Evolutionary conservation across 1,284 basidiomycete genomes (phyloP).

Genomic region (Malassezia sp.): DNA sequence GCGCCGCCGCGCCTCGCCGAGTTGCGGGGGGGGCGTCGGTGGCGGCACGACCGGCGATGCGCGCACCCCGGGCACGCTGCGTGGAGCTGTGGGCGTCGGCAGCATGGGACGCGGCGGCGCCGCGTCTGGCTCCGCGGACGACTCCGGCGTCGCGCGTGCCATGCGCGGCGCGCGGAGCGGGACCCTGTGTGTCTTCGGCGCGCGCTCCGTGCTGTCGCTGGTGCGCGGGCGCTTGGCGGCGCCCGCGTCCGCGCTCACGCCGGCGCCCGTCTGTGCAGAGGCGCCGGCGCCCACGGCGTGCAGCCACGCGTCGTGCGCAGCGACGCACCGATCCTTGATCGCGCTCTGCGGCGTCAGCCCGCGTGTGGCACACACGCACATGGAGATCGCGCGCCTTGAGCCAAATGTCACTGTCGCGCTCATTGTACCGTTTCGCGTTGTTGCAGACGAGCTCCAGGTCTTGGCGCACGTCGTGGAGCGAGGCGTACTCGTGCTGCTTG

Average conservation of each 20-base stretch:
- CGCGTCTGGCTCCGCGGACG: background rate
- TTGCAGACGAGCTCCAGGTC: constrained; percentile 77
- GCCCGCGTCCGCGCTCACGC: background rate
- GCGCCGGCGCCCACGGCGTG: background rate
- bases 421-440: constrained; percentile 82
- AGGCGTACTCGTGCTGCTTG: constrained; percentile 56
- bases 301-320: constrained; percentile 7
- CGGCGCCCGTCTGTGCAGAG: background rate
- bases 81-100: constrained; percentile 2
- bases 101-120: no score
- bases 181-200: constrained; percentile 8
- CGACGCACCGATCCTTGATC: constrained; percentile 22
- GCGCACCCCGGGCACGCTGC: background rate
- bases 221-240: background rate
- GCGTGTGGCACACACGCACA: constrained; percentile 51
- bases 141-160: background rate
- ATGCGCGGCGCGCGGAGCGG: constrained; percentile 6
- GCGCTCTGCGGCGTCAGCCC: constrained; percentile 13
- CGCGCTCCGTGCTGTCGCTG: background rate
- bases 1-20: constrained; percentile 10
- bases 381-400: constrained; percentile 63
- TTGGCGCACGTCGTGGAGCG: constrained; percentile 60
- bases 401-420: constrained; percentile 72
- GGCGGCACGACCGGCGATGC: constrained; percentile 1
- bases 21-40: constrained; percentile 1